Evolutionary conservation across 805 yeast genomes (phyloP), one percentile per base, ranked within the genome.

Genomic region (Kodamaea neixiangensis): DNA sequence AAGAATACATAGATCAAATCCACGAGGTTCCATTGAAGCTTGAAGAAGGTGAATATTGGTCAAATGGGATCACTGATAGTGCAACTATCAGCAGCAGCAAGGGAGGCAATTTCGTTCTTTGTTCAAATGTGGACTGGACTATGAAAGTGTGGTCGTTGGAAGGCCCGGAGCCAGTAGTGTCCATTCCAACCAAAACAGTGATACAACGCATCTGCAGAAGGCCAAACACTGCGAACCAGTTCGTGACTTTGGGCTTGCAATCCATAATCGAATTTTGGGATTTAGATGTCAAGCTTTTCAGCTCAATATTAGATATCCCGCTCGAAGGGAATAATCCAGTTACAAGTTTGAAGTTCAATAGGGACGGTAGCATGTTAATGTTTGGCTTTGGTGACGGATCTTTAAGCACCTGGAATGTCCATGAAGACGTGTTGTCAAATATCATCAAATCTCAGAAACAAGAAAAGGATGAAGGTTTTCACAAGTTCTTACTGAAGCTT

Each of bases 231-330:
- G 48, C 50, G 10, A 54, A 53, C 19, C 72, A 68, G 46, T 65
- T 70, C 49, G 57, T 64, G 3, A 62, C 68, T 1, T 52, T 64
- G 46, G 69, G 71, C 0, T 43, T 17, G 18, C 19, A 40, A 20
- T 51, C 64, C 3, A 47, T 58, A 2, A 47, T 70, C 4, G 64
- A 66, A 33, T 60, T 65, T 22, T 70, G 75, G 75, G 71, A 69
- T 51, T 52, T 70, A 20, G 48, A 56, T 7, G 42, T 33, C 7
- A 56, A 48, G 40, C 25, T 62, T 11, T 57, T 59, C 52, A 49
- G 52, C 40, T 62, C 70, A 7, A 40, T 64, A 3, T 21, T 52
- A 9, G 51, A 50, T 5, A 43, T 64, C 5, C 53, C 58, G 7
- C 29, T 55, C 25, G 42, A 22, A 2, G 47, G 49, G 5, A 44